Conservation (phyloP, 2,329 filamentous ascomycete species). For the Alternaria triticimaculans region DNA sequence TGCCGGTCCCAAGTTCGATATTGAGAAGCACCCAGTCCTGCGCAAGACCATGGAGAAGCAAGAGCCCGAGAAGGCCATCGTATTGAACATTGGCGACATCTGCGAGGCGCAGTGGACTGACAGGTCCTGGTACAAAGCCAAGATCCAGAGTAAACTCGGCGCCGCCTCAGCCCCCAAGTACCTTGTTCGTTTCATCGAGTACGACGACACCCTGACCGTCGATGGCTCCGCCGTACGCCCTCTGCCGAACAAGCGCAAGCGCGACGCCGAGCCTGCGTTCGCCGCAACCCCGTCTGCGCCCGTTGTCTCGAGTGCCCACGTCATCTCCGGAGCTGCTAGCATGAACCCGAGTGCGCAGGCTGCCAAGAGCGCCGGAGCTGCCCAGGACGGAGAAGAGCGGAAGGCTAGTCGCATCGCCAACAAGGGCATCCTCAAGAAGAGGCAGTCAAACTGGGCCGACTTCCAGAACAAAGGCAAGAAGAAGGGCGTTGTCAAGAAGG, state of each 20-base stretch:
- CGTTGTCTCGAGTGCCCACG: slow-evolving; percentile 52
- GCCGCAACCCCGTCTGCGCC: slow-evolving; percentile 50
- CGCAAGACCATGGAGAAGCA: slow-evolving; percentile 54
- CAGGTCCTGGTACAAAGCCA: slow-evolving; percentile 86
- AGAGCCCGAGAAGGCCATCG: slow-evolving; percentile 51
- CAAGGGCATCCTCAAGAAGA: slow-evolving; percentile 87
- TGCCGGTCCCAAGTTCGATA: slow-evolving; percentile 70
- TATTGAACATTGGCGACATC: slow-evolving; percentile 86
- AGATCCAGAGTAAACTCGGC: slow-evolving; percentile 92
- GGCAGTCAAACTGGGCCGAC: slow-evolving; percentile 94
- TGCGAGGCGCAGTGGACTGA: slow-evolving; percentile 94
- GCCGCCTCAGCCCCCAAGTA: slow-evolving; percentile 91
- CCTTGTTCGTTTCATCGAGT: slow-evolving; percentile 92
- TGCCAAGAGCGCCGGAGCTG: slow-evolving; percentile 69
- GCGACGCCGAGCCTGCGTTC: slow-evolving; percentile 82
- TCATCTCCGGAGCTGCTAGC: slow-evolving; percentile 71
- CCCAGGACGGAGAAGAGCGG: slow-evolving; percentile 67
- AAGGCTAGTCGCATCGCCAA: slow-evolving; percentile 82
- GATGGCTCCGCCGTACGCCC: slow-evolving; percentile 51
- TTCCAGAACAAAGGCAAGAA: slow-evolving; percentile 77
- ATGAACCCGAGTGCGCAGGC: slow-evolving; percentile 70
- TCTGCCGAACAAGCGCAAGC: slow-evolving; percentile 60
- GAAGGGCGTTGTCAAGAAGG: slow-evolving; percentile 76
- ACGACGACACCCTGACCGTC: slow-evolving; percentile 85
- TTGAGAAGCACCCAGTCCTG: slow-evolving; percentile 80